Conservation (phyloP, 2,329 filamentous ascomycete species). For the Thermoascus crustaceus region DNA sequence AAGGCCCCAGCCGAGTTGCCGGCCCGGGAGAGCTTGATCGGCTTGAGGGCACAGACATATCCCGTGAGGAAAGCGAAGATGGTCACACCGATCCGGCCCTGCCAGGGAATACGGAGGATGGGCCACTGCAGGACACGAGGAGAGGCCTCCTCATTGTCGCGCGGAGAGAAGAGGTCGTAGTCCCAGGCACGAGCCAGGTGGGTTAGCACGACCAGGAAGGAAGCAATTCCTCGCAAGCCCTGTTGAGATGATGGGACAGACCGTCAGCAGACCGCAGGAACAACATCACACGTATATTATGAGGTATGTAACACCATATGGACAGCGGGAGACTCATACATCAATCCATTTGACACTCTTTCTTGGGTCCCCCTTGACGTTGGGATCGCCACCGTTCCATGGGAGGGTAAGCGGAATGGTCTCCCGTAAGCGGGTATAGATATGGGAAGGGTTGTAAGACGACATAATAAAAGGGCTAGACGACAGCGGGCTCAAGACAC, state of each 20-base stretch:
- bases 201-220: slow-evolving; percentile 46
- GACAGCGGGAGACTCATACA: slow-evolving; percentile 42
- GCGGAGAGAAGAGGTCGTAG: slow-evolving; percentile 44
- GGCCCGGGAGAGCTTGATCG: slow-evolving; percentile 42
- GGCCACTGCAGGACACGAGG: slow-evolving; percentile 44
- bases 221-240: slow-evolving; percentile 47
- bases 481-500: background rate
- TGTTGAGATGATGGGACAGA: too few species aligned
- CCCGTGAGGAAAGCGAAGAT: slow-evolving; percentile 51
- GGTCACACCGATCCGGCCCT: slow-evolving; percentile 48
- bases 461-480: background rate
- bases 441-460: slow-evolving; percentile 7
- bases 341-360: slow-evolving; percentile 52
- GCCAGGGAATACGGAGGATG: slow-evolving; percentile 48
- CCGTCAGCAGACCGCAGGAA: too few species aligned
- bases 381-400: slow-evolving; percentile 15
- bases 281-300: too few species aligned
- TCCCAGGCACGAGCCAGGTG: slow-evolving; percentile 46
- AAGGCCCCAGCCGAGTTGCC: slow-evolving; percentile 39
- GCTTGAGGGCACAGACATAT: slow-evolving; percentile 50
- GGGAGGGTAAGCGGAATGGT: slow-evolving; percentile 12
- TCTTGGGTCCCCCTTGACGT: slow-evolving; percentile 23
- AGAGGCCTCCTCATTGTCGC: slow-evolving; percentile 33
- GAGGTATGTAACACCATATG: too few species aligned
- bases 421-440: slow-evolving; percentile 12